phyloP scores from a whole-genome alignment of 2,329 filamentous ascomycete genomes.

The Fusarium sp. region DNA sequence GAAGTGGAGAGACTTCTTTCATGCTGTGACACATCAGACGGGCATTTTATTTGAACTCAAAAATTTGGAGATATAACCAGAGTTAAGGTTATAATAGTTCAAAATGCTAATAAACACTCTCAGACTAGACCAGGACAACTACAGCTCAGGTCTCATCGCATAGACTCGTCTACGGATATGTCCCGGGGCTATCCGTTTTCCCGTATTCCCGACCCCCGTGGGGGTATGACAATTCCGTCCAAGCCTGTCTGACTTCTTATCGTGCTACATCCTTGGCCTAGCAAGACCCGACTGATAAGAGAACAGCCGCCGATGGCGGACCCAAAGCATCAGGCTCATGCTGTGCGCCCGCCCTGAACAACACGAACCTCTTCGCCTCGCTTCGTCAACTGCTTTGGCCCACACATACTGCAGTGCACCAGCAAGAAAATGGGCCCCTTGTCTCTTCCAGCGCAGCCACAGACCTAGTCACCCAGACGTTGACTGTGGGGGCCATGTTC shows the following conservation, averaged over 20 bases:
- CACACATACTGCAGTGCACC: constrained; percentile 7
- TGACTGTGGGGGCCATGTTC: constrained; percentile 44
- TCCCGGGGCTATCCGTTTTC: constrained; percentile 41
- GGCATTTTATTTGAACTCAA: not conserved
- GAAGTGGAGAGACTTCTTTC: not conserved
- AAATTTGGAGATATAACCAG: not conserved
- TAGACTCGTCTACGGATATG: not conserved
- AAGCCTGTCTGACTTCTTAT: constrained; percentile 25
- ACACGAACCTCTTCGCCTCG: constrained; percentile 15
- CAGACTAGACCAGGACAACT: not conserved
- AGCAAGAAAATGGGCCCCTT: constrained; percentile 42
- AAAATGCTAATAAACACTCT: not conserved
- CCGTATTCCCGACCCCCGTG: constrained; percentile 45
- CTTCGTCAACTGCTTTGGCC: constrained; percentile 30
- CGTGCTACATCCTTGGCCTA: constrained; percentile 22
- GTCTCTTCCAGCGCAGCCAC: constrained; percentile 45
- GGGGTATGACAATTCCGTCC: constrained; percentile 5
- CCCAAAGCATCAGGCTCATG: constrained; percentile 17
- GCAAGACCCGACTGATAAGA: constrained; percentile 27
- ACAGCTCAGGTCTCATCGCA: not conserved
- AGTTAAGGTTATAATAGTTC: not conserved
- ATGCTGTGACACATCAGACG: not conserved
- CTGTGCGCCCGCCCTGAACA: constrained; percentile 19
- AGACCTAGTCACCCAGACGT: constrained; percentile 30
- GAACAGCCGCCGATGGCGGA: constrained; percentile 20